Base-by-base conservation (phyloP, 768 basidiomycete genomes). In the Suillus ampliporus region DNA sequence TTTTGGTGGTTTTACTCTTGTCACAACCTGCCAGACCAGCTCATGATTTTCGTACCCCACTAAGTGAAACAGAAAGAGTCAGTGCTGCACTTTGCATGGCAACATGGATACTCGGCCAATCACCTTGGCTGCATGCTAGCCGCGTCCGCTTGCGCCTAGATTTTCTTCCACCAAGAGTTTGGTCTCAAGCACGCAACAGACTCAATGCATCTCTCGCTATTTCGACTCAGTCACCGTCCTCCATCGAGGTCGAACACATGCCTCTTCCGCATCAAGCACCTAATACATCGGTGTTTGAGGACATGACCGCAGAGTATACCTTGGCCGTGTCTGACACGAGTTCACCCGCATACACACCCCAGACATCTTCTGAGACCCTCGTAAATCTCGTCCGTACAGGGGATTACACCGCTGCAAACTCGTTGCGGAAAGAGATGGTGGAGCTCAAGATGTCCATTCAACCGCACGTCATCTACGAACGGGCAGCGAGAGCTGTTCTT, bases 391-490 rank as follows among this genome's bases (percentile, higher is more conserved):
- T 78, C 21, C 50, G 44, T 15, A 65, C 59, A 28, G 51, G 64
- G 14, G 35, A 74, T 28, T 72, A 72, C 26, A 40, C n/a, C 10
- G 61, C 66, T 15, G 82, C 82, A 1, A 68, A 74, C 1, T 66
- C 67, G 0, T 71, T 86, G 7, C 77, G 78, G 26, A 69, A 73
- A 44, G 83, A 83, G 65, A 65, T 86, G 64, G 58, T 73, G 13
- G 68, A 75, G 6, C 70, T 77, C 61, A 77, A 78, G 17, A 64
- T 79, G 14, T 64, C 70, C 9, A 81, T 87, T 54, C 72, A 73
- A 4, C 74, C 65, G 8, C 66, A 80, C 62, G 41, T 43, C 38
- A 60, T 76, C 40, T 86, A 82, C 69, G 75, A 74, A 61, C 64
- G 56, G 15, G 79, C 77, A 13, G 83, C 82, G 3, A 56, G 38